These are phyloP conservation scores for Radiomyces spectabilis DNA, from an alignment of 192 early-diverging fungal species.

Conservation along the genomic window DNA sequence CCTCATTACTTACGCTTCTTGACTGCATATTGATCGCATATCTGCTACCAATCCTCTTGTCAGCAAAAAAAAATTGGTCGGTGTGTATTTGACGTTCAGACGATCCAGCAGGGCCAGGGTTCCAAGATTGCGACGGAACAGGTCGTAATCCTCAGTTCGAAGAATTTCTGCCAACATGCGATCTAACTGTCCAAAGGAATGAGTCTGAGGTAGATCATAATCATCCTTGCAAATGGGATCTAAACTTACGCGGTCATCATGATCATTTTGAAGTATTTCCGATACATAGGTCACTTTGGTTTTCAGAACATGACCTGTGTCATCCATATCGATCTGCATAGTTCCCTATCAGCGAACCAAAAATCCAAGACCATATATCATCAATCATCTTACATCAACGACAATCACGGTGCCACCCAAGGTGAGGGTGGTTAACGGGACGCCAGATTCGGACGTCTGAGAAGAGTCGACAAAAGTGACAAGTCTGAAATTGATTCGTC, in stretches of 20 bases:
- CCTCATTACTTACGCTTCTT: constrained; percentile 18
- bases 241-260: constrained; percentile 7
- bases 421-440: constrained; percentile 21
- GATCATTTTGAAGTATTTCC: constrained; percentile 19
- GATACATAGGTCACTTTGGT: constrained; percentile 25
- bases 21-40: constrained; percentile 7
- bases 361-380: too few species aligned
- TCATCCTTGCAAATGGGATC: not conserved
- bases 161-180: constrained; percentile 12
- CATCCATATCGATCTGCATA: constrained; percentile 29
- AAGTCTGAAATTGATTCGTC: constrained; percentile 3
- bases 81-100: constrained; percentile 18
- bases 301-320: constrained; percentile 9
- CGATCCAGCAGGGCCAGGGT: constrained; percentile 16
- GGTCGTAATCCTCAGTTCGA: not conserved
- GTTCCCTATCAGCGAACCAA: too few species aligned
- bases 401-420: constrained; percentile 27
- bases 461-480: constrained; percentile 25
- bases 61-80: constrained; percentile 18
- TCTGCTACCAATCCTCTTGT: constrained; percentile 9
- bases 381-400: constrained; percentile 14
- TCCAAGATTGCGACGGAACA: constrained; percentile 17
- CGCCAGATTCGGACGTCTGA: constrained; percentile 12
- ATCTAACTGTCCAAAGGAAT: constrained; percentile 5
- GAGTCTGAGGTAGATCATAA: not conserved